phyloP scores from a whole-genome alignment of 805 yeast genomes.

The Wickerhamiella nectarea region DNA sequence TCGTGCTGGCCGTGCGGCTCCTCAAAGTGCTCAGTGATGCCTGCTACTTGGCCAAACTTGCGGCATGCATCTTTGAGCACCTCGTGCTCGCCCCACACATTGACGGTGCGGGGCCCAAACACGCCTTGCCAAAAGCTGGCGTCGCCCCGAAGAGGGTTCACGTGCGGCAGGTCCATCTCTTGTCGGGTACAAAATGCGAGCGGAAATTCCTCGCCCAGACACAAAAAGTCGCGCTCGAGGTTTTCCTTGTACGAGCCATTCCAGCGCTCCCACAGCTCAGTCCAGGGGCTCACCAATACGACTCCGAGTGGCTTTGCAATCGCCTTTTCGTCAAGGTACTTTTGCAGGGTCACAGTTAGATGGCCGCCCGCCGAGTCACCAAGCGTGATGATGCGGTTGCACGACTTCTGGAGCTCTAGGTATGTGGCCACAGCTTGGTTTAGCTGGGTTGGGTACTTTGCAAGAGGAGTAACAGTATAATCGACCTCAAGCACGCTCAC shows the following conservation, averaged over 20 bases:
- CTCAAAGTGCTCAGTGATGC: background rate
- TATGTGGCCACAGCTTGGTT: slow-evolving; percentile 15
- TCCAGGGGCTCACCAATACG: slow-evolving; percentile 3
- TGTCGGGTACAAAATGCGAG: background rate
- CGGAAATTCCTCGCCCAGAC: background rate
- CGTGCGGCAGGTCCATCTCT: slow-evolving; percentile 12
- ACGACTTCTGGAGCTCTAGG: slow-evolving; percentile 13
- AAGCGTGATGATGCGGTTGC: slow-evolving; percentile 16
- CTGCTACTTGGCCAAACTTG: background rate
- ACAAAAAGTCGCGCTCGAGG: slow-evolving; percentile 1
- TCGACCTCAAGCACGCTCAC: slow-evolving; percentile 20
- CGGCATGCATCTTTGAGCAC: slow-evolving; percentile 14
- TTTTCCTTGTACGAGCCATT: slow-evolving; percentile 7
- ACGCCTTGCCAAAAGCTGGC: slow-evolving; percentile 10
- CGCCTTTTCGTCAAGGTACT: no score
- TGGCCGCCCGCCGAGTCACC: slow-evolving; percentile 26
- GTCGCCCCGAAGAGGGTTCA: slow-evolving; percentile 12
- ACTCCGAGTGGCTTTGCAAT: slow-evolving; percentile 1
- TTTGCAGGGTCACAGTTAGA: slow-evolving; percentile 11
- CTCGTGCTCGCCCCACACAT: slow-evolving; percentile 18
- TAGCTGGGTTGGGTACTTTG: slow-evolving; percentile 18
- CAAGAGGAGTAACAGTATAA: slow-evolving; percentile 21
- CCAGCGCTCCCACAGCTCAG: background rate
- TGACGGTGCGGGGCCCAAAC: slow-evolving; percentile 10
- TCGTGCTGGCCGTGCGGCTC: background rate